Conservation (phyloP, 2,329 filamentous ascomycete genomes). For the Fonsecaea erecta region DNA sequence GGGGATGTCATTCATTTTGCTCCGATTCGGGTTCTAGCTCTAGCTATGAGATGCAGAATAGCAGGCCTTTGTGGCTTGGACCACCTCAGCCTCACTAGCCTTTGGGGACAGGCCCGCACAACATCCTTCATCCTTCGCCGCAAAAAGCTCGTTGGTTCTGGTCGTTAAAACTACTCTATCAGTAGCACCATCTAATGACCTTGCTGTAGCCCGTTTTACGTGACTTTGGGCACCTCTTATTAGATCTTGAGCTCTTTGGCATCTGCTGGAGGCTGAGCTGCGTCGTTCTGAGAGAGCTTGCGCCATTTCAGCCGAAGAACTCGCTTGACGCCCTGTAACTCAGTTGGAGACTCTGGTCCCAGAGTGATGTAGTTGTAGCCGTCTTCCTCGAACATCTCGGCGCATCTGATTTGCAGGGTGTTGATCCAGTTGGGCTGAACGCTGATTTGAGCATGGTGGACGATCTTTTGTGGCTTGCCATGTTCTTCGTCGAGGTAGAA, state of each 20-base stretch:
- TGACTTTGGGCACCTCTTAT: background rate
- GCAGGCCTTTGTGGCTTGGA: background rate
- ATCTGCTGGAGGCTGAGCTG: slow-evolving; percentile 16
- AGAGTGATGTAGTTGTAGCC: slow-evolving; percentile 20
- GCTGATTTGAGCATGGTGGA: slow-evolving; percentile 26
- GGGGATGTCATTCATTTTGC: background rate
- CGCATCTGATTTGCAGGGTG: slow-evolving; percentile 24
- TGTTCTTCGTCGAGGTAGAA: slow-evolving; percentile 29
- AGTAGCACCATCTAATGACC: background rate
- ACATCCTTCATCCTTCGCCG: background rate
- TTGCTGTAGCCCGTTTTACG: background rate
- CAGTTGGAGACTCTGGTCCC: slow-evolving; percentile 18
- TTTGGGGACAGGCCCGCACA: no score
- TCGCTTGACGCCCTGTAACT: slow-evolving; percentile 22
- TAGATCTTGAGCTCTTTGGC: slow-evolving; percentile 13
- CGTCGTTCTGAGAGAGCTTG: slow-evolving; percentile 25
- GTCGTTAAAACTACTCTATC: background rate
- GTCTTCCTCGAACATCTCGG: slow-evolving; percentile 24
- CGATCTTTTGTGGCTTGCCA: slow-evolving; percentile 15
- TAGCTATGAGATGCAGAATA: background rate
- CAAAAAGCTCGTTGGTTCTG: background rate
- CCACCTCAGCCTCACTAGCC: background rate
- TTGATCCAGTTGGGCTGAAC: slow-evolving; percentile 27
- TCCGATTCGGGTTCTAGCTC: background rate
- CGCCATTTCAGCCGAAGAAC: slow-evolving; percentile 28